These are phyloP conservation scores for Pyrus pyrifolia DNA, from an alignment of 306 rosid species.

Conservation along the genomic window DNA sequence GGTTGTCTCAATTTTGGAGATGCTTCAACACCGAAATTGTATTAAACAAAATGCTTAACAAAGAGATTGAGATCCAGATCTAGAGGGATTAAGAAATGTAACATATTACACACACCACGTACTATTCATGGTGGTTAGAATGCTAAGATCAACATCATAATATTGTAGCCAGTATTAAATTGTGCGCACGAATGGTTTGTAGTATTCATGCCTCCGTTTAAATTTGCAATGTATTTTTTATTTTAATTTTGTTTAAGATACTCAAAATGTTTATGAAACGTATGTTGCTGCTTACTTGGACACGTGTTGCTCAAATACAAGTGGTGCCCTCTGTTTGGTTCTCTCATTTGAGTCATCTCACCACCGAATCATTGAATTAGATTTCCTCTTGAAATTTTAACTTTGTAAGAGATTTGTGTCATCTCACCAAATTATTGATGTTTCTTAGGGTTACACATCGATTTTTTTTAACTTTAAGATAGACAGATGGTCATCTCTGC, in stretches of 20 bases:
- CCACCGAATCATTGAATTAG: neutral
- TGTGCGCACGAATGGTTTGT: slow-evolving; percentile 33
- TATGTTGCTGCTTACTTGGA: neutral
- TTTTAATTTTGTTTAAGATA: neutral
- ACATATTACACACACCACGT: neutral
- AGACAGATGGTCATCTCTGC: neutral
- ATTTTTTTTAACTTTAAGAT: neutral
- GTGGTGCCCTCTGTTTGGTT: neutral
- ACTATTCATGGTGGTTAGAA: neutral
- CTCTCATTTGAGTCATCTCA: neutral
- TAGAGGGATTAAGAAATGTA: neutral
- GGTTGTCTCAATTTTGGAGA: slow-evolving; percentile 14
- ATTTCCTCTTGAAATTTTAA: neutral
- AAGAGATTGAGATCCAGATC: slow-evolving; percentile 32
- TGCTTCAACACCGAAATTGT: neutral
- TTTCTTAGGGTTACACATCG: neutral
- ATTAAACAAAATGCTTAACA: slow-evolving; percentile 5
- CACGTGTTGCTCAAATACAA: neutral
- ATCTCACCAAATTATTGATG: too few species aligned
- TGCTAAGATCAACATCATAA: slow-evolving; percentile 17
- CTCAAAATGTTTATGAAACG: slow-evolving; percentile 9
- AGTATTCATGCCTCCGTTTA: neutral
- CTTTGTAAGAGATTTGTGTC: too few species aligned
- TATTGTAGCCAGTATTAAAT: neutral
- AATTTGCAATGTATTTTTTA: neutral